Percentiles rank a stretch among this genome's conserved stretches.
phyloP scores from a whole-genome alignment of 371 early-diverging fungal genomes.

The Ordospora pajunii region DNA sequence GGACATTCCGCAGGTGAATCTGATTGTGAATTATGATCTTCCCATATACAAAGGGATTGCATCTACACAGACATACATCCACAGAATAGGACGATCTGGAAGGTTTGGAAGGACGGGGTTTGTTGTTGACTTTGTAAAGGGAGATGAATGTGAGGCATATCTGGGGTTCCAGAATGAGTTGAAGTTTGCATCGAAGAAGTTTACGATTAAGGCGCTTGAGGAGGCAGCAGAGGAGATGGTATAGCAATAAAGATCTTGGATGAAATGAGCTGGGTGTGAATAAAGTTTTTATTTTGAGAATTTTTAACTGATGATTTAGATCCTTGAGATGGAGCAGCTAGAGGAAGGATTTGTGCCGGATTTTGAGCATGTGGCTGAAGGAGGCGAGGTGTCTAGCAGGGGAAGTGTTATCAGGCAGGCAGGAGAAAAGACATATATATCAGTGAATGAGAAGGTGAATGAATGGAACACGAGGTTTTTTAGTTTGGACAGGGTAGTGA shows the following conservation, averaged over 20 bases:
- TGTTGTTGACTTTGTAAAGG: constrained; percentile 78
- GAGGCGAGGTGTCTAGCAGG: constrained; percentile 8
- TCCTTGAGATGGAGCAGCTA: background rate
- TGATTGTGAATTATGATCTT: constrained; percentile 91
- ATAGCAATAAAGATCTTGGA: constrained; percentile 11
- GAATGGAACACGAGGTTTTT: constrained; percentile 1
- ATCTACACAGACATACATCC: constrained; percentile 85
- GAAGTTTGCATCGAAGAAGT: constrained; percentile 28
- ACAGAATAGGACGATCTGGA: constrained; percentile 94
- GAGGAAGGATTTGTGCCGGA: constrained; percentile 36
- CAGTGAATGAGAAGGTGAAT: background rate
- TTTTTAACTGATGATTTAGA: background rate
- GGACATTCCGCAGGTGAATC: constrained; percentile 70
- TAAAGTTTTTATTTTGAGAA: background rate
- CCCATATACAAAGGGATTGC: constrained; percentile 66
- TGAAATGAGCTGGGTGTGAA: background rate
- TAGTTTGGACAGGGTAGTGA: constrained; percentile 1
- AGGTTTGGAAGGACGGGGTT: constrained; percentile 90
- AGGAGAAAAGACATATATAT: background rate
- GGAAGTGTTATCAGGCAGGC: background rate
- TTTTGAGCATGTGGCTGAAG: constrained; percentile 3
- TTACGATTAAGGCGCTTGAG: constrained; percentile 41
- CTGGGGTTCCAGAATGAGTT: constrained; percentile 27
- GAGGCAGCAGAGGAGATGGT: constrained; percentile 14
- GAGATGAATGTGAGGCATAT: constrained; percentile 38